Evolutionary conservation across 148 eudicot genomes (phyloP).

Genomic region (Diospyros lotus): DNA sequence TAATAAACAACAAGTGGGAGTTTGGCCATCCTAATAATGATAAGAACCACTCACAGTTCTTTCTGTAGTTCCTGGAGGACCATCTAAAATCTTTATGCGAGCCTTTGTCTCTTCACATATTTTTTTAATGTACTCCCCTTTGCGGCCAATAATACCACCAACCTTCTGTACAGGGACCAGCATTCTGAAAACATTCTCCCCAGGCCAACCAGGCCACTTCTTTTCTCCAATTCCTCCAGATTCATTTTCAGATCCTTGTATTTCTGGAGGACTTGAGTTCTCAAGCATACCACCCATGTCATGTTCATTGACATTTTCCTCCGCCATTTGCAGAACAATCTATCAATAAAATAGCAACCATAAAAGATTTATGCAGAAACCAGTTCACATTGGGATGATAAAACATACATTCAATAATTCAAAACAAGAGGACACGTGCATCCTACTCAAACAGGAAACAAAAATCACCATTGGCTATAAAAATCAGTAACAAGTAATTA

Average conservation of each 20-base stretch:
- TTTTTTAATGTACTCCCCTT: conserved; percentile 68
- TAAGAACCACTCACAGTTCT: conserved; percentile 33
- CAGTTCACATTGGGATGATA: too few species aligned
- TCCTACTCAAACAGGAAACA: too few species aligned
- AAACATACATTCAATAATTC: too few species aligned
- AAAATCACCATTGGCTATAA: too few species aligned
- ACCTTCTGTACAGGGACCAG: conserved; percentile 60
- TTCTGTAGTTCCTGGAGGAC: conserved; percentile 45
- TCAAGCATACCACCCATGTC: conserved; percentile 19
- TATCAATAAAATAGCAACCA: conserved; percentile 1
- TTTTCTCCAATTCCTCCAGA: conserved; percentile 22
- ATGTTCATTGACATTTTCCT: conserved; percentile 23
- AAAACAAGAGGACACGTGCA: too few species aligned
- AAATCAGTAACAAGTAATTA: too few species aligned
- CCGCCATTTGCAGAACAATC: conserved; percentile 29
- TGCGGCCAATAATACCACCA: conserved; percentile 68
- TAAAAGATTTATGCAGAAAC: background rate
- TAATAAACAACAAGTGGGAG: background rate
- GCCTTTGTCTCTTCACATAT: conserved; percentile 61
- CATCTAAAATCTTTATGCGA: conserved; percentile 61
- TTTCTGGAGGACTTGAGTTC: conserved; percentile 21
- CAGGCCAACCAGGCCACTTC: conserved; percentile 84
- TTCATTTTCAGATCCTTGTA: conserved; percentile 25
- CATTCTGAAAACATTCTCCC: conserved; percentile 58
- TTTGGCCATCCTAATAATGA: background rate